These are phyloP conservation scores for Glebionis coronaria DNA, from an alignment of 129 eudicot genomes.

Conservation along the genomic window DNA sequence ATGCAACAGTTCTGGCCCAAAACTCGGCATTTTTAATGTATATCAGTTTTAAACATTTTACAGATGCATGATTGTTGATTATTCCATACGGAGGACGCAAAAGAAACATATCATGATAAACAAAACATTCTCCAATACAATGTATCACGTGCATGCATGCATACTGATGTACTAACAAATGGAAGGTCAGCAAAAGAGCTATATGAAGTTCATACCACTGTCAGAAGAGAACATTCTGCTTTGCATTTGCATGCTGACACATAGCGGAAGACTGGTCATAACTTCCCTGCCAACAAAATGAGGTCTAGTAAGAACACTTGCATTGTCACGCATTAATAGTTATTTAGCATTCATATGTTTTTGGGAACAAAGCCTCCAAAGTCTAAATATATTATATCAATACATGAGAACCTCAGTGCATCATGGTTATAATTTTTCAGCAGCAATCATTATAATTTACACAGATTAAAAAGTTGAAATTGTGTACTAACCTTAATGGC, in stretches of 20 bases:
- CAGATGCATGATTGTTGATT: not conserved
- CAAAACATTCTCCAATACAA: not conserved
- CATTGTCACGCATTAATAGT: not conserved
- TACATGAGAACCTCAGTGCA: not conserved
- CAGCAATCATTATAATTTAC: not conserved
- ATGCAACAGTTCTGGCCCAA: not conserved
- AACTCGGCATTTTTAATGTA: not conserved
- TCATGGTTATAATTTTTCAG: slow-evolving; percentile 11
- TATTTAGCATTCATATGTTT: not conserved
- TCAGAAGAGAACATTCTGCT: slow-evolving; percentile 66
- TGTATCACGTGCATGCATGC: not conserved
- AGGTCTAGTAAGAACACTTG: not conserved
- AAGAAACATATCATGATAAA: not conserved
- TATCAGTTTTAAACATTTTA: not conserved
- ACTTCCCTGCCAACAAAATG: slow-evolving; percentile 46
- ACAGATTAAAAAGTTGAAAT: not conserved
- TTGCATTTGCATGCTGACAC: slow-evolving; percentile 36
- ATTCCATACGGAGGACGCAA: not conserved
- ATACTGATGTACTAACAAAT: not conserved
- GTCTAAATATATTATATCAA: not conserved
- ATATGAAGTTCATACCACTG: slow-evolving; percentile 41
- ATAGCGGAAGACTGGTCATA: slow-evolving; percentile 41
- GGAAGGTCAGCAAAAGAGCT: not conserved
- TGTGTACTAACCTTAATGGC: slow-evolving; percentile 54
- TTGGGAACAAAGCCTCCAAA: slow-evolving; percentile 1